A percentile compares a stretch with the other conserved stretches of the same genome.
Conservation (phyloP, 2,329 filamentous ascomycete genomes). For the Ceratocystis cacaofunesta region DNA sequence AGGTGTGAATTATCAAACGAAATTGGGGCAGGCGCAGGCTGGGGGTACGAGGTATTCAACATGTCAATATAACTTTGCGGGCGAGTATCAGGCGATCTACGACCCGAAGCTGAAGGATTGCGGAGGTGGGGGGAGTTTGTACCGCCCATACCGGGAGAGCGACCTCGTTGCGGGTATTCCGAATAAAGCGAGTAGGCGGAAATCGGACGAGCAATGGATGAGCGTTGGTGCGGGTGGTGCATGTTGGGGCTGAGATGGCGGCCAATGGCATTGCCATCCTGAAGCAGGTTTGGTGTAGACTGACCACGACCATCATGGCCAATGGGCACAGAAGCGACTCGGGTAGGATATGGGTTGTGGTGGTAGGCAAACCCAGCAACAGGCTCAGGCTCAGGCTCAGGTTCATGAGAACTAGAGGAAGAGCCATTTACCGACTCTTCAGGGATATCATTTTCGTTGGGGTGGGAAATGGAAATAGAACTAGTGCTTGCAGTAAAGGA, state of each 20-base stretch:
- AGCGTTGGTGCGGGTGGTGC: constrained; percentile 35
- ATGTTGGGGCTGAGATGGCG: constrained; percentile 49
- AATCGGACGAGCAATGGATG: constrained; percentile 50
- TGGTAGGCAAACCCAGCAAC: constrained; percentile 49
- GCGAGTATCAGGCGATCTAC: constrained; percentile 41
- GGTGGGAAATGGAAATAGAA: constrained; percentile 34
- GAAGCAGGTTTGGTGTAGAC: constrained; percentile 38
- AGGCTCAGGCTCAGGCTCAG: constrained; percentile 28
- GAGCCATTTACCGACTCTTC: constrained; percentile 28
- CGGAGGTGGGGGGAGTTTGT: constrained; percentile 29
- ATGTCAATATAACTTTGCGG: constrained; percentile 43
- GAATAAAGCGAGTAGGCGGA: constrained; percentile 65
- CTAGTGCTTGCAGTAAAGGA: constrained; percentile 43
- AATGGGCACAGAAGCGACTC: constrained; percentile 30
- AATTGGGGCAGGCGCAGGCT: constrained; percentile 53
- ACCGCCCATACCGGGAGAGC: constrained; percentile 38
- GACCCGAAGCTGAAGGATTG: constrained; percentile 34
- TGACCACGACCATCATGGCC: constrained; percentile 30
- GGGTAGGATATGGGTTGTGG: constrained; percentile 36
- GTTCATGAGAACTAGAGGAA: constrained; percentile 35
- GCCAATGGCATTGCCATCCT: constrained; percentile 34
- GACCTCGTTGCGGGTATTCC: constrained; percentile 49
- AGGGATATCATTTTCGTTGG: constrained; percentile 34
- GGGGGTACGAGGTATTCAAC: constrained; percentile 60
- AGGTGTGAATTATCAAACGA: constrained; percentile 68